These are phyloP conservation scores for Nitzschia putrida DNA, from an alignment of 108 stramenopile genomes.

Conservation along the genomic window DNA sequence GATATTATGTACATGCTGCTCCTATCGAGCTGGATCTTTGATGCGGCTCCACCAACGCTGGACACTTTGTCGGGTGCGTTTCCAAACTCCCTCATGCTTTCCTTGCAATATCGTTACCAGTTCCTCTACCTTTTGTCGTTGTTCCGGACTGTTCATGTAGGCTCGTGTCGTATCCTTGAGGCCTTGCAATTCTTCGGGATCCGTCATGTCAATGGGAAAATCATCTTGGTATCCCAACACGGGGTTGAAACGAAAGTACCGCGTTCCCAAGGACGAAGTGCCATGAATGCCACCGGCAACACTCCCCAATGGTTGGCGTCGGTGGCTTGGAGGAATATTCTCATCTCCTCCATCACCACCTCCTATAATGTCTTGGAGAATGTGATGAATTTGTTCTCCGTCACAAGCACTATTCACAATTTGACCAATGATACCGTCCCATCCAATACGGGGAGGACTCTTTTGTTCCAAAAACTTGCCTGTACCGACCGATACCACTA, in stretches of 20 bases:
- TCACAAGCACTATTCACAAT: constrained; percentile 84
- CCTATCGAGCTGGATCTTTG: too few species aligned
- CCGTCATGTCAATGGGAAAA: constrained; percentile 60
- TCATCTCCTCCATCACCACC: too few species aligned
- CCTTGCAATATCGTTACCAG: constrained; percentile 36
- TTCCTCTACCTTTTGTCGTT: constrained; percentile 54
- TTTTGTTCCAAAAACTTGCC: constrained; percentile 77
- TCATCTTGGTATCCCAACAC: constrained; percentile 63
- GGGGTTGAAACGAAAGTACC: constrained; percentile 83
- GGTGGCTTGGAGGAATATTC: too few species aligned
- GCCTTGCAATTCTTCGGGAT: constrained; percentile 59
- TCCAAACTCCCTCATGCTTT: constrained; percentile 4
- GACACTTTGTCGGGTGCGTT: too few species aligned
- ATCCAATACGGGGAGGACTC: constrained; percentile 75
- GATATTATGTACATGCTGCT: too few species aligned
- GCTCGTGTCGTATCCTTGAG: constrained; percentile 60
- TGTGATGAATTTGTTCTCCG: constrained; percentile 73
- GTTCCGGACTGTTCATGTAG: constrained; percentile 76
- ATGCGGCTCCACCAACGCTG: too few species aligned
- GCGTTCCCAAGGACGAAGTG: too few species aligned
- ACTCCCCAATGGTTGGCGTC: too few species aligned
- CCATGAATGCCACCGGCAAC: too few species aligned
- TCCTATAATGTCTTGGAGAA: constrained; percentile 80
- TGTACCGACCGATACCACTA: constrained; percentile 79
- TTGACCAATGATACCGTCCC: constrained; percentile 89